These are phyloP conservation scores for Cubamyces sp. DNA, from an alignment of 768 basidiomycete genomes.

Conservation along the genomic window DNA sequence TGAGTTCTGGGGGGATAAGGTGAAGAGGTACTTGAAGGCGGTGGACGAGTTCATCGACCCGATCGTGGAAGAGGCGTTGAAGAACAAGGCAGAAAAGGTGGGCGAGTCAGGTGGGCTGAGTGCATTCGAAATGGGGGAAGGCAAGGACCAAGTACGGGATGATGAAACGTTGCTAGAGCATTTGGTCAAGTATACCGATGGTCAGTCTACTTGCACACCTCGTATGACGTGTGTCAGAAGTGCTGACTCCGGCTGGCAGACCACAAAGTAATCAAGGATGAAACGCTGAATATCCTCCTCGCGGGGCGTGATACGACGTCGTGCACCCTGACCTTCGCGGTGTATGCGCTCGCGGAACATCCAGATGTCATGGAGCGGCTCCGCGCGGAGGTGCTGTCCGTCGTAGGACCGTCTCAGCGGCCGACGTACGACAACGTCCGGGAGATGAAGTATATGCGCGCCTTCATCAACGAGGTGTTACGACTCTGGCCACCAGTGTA, in stretches of 20 bases:
- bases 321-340: constrained; percentile 52
- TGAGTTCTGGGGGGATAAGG: constrained; percentile 56
- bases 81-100: constrained; percentile 38
- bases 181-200: constrained; percentile 57
- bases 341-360: constrained; percentile 58
- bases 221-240: neutral
- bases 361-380: constrained; percentile 50
- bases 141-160: constrained; percentile 28
- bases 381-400: constrained; percentile 52
- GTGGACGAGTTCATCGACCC: constrained; percentile 57
- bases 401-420: constrained; percentile 45
- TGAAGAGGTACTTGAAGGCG: constrained; percentile 48
- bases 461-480: constrained; percentile 51
- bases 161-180: constrained; percentile 45
- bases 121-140: neutral
- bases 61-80: constrained; percentile 52
- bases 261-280: constrained; percentile 50
- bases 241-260: constrained; percentile 33
- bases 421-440: constrained; percentile 60
- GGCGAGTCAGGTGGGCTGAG: too few relatives aligned
- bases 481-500: constrained; percentile 18
- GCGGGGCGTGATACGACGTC: constrained; percentile 63
- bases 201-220: constrained; percentile 32
- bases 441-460: constrained; percentile 61
- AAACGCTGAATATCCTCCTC: constrained; percentile 57